Evolutionary conservation across 2,329 filamentous ascomycete species (phyloP).

Genomic region (Annulohypoxylon truncatum): DNA sequence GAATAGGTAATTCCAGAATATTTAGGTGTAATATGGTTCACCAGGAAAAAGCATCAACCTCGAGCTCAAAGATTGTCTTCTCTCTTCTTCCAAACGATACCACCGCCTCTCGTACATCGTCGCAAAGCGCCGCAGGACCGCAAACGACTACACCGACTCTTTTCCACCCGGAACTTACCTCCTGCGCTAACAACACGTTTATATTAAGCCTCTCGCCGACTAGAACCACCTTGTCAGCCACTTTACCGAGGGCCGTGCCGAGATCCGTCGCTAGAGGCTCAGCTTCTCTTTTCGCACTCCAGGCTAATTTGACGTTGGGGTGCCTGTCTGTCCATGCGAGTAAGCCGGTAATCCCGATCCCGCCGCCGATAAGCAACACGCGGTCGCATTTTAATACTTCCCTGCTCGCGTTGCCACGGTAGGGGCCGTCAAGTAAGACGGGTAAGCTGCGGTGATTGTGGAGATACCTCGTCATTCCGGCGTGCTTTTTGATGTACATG

Average conservation of each 20-base stretch:
- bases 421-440: conserved; percentile 26
- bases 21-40: background rate
- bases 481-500: conserved; percentile 20
- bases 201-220: conserved; percentile 22
- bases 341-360: conserved; percentile 32
- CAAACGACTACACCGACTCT: conserved; percentile 29
- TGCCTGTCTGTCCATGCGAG: conserved; percentile 16
- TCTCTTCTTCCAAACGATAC: conserved; percentile 17
- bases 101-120: conserved; percentile 15
- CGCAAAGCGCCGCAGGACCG: conserved; percentile 24
- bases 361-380: conserved; percentile 33
- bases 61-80: conserved; percentile 43
- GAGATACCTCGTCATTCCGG: conserved; percentile 19
- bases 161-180: conserved; percentile 23
- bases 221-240: conserved; percentile 20
- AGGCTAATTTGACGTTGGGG: conserved; percentile 24
- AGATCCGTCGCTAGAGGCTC: conserved; percentile 9
- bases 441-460: background rate
- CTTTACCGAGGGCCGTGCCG: background rate
- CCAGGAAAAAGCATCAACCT: conserved; percentile 46
- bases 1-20: background rate
- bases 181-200: conserved; percentile 18
- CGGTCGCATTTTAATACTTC: conserved; percentile 26
- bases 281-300: conserved; percentile 13
- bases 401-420: conserved; percentile 11